Conservation (phyloP, 306 rosid species). For the Cucurbita moschata region DNA sequence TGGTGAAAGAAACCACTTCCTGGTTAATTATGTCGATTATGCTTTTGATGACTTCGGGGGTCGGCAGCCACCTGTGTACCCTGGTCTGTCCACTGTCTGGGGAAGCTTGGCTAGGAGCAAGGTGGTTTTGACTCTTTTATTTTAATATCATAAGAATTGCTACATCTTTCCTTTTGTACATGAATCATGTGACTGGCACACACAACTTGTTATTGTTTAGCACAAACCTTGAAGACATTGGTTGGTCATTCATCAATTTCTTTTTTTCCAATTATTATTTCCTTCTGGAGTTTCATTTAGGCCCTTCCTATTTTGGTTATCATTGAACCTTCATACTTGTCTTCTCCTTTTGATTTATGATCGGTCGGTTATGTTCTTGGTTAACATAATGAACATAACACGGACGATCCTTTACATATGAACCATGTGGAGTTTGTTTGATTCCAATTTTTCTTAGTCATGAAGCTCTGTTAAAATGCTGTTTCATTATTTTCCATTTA, state of each 20-base stretch:
- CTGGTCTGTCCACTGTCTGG: slow-evolving; percentile 98
- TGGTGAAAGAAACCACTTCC: slow-evolving; percentile 89
- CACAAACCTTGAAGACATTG: not conserved
- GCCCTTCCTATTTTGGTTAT: not conserved
- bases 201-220: not conserved
- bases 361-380: not conserved
- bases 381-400: not conserved
- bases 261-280: not conserved
- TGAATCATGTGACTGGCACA: not conserved
- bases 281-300: not conserved
- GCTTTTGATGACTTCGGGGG: slow-evolving; percentile 99
- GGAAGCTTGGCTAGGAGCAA: slow-evolving; percentile 99
- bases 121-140: slow-evolving; percentile 23
- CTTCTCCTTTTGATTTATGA: not conserved
- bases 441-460: not conserved
- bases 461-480: not conserved
- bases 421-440: not conserved
- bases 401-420: not conserved
- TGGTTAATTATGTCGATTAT: slow-evolving; percentile 87
- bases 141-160: not conserved
- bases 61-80: slow-evolving; percentile 95
- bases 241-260: not conserved
- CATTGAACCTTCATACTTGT: not conserved
- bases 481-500: not conserved
- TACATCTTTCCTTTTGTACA: not conserved